Percentiles rank a stretch among this genome's conserved stretches.
Evolutionary conservation across 495 filamentous ascomycete genomes (phyloP).

Genomic region (Melanomma pulvis-pyrius): DNA sequence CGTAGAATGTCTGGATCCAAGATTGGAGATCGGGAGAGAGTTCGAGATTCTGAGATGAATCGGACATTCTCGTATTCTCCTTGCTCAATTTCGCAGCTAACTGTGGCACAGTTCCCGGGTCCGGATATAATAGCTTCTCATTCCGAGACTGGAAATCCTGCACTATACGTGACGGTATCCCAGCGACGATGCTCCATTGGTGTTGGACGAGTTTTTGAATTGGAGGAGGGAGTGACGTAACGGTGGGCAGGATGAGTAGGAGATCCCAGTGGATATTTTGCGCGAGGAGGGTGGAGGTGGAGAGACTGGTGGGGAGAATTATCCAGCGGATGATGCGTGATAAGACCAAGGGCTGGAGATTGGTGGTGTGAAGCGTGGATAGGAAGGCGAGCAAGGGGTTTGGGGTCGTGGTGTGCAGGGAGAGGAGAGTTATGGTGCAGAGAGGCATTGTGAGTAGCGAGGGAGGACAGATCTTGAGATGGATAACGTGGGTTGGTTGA

Average conservation of each 20-base stretch:
- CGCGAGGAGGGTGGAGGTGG: constrained; percentile 52
- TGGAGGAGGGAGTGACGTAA: constrained; percentile 45
- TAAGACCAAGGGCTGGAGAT: constrained; percentile 51
- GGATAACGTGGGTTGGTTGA: constrained; percentile 35
- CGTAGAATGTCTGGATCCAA: constrained; percentile 50
- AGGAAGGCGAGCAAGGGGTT: constrained; percentile 34
- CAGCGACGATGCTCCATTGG: constrained; percentile 56
- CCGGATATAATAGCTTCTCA: constrained; percentile 49
- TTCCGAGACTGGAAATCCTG: constrained; percentile 53
- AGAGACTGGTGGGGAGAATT: constrained; percentile 57
- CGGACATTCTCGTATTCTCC: constrained; percentile 39
- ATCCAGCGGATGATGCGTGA: constrained; percentile 59
- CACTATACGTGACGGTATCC: constrained; percentile 58
- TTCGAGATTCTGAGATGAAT: constrained; percentile 58
- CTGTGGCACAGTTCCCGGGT: constrained; percentile 42
- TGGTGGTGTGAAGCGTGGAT: constrained; percentile 30
- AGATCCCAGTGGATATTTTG: constrained; percentile 57
- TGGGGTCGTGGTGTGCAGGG: constrained; percentile 33
- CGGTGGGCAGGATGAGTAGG: constrained; percentile 55
- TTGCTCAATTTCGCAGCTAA: constrained; percentile 48
- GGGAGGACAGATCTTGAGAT: too few relatives aligned
- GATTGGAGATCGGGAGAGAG: constrained; percentile 53
- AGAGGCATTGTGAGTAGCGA: constrained; percentile 49
- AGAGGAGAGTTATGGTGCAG: constrained; percentile 43
- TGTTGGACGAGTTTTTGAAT: constrained; percentile 44